These are phyloP conservation scores for Colletotrichum musae DNA, from an alignment of 2,329 filamentous ascomycete species.

Conservation along the genomic window DNA sequence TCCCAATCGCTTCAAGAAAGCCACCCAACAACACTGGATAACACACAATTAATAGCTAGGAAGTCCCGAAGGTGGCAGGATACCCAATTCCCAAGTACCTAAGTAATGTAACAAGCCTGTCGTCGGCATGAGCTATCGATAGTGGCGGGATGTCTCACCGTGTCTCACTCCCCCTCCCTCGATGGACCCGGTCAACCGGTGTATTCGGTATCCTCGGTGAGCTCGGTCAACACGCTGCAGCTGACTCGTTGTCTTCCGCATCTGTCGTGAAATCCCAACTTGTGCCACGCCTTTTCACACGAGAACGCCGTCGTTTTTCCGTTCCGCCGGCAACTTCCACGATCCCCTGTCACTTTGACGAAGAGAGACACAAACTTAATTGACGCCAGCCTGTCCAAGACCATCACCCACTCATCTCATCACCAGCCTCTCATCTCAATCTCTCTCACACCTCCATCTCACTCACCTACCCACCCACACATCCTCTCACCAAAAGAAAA, in stretches of 20 bases:
- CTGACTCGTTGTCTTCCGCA: conserved; percentile 35
- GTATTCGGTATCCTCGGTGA: neutral
- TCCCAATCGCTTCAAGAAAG: too few relatives aligned
- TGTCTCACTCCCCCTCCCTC: too few relatives aligned
- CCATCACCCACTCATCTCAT: neutral
- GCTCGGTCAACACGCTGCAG: conserved; percentile 14
- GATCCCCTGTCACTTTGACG: conserved; percentile 7
- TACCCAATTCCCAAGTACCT: too few relatives aligned
- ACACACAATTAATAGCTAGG: too few relatives aligned
- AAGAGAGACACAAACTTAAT: conserved; percentile 3
- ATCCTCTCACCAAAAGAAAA: too few relatives aligned
- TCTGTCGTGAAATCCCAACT: conserved; percentile 8
- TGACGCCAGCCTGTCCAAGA: neutral
- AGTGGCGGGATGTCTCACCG: neutral
- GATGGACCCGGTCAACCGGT: too few relatives aligned
- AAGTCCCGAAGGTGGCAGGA: too few relatives aligned
- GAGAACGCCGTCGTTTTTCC: conserved; percentile 32
- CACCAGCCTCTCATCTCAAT: conserved; percentile 1
- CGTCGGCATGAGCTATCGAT: too few relatives aligned
- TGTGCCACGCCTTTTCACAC: neutral
- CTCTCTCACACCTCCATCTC: neutral
- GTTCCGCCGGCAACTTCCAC: conserved; percentile 27
- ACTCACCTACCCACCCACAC: neutral
- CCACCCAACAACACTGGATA: too few relatives aligned
- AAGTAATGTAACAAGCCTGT: too few relatives aligned